A percentile compares a stretch with the other conserved stretches of the same genome.
These are phyloP conservation scores for Lactuca saligna DNA, from an alignment of 129 eudicot genomes.

Conservation along the genomic window DNA sequence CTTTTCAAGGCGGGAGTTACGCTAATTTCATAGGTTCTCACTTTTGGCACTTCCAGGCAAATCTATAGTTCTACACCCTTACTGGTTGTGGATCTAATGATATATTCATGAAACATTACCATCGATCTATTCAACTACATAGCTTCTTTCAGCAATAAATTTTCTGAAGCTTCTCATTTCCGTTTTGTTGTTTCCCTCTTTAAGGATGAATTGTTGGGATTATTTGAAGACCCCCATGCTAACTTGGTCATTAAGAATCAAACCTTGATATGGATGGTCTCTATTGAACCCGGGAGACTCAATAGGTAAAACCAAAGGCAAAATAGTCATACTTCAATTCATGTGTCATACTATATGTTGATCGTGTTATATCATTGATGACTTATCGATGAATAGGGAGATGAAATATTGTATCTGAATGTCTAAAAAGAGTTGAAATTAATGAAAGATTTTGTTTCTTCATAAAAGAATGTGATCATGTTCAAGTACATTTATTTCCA, in stretches of 20 bases:
- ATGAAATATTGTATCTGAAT: slow-evolving; percentile 57
- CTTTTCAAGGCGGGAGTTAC: slow-evolving; percentile 75
- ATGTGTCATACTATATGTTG: not conserved
- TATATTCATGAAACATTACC: not conserved
- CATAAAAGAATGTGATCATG: slow-evolving; percentile 83
- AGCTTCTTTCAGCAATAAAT: not conserved
- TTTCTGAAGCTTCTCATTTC: slow-evolving; percentile 3
- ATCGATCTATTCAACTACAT: not conserved
- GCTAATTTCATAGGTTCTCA: slow-evolving; percentile 93
- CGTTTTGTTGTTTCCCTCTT: slow-evolving; percentile 11
- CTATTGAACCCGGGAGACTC: slow-evolving; percentile 85
- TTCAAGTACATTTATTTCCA: slow-evolving; percentile 50
- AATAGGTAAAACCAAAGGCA: slow-evolving; percentile 44
- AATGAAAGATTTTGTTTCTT: slow-evolving; percentile 82
- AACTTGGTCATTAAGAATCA: slow-evolving; percentile 59
- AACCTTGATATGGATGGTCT: slow-evolving; percentile 68
- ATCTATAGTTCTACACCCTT: no score
- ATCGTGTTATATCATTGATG: slow-evolving; percentile 6
- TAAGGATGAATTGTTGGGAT: slow-evolving; percentile 93
- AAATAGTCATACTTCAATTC: slow-evolving; percentile 1
- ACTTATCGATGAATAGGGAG: slow-evolving; percentile 46
- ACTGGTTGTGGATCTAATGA: no score
- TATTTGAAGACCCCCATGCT: slow-evolving; percentile 53
- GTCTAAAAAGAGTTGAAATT: slow-evolving; percentile 72
- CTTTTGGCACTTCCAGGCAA: slow-evolving; percentile 96